Percentiles rank a stretch among this genome's conserved stretches.
Conservation (phyloP, 257 asterid genomes). For the Striga asiatica region DNA sequence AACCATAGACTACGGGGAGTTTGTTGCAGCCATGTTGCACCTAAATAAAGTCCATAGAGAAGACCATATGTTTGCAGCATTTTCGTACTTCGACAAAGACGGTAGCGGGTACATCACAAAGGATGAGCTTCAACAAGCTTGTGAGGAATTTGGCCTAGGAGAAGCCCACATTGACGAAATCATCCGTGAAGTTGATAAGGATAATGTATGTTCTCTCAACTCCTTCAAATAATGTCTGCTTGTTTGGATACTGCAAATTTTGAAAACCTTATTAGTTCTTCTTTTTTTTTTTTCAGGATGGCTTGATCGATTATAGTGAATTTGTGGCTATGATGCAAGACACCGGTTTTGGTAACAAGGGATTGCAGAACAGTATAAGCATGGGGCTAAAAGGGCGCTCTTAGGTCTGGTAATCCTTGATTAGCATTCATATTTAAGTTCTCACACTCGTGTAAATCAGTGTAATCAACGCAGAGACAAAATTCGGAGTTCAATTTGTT, state of each 20-base stretch:
- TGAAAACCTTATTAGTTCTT: background rate
- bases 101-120: constrained; percentile 76
- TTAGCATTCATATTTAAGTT: background rate
- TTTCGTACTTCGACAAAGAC: constrained; percentile 79
- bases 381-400: constrained; percentile 21
- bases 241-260: background rate
- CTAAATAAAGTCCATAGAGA: constrained; percentile 78
- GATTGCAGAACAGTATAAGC: constrained; percentile 23
- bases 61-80: constrained; percentile 65
- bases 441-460: constrained; percentile 15
- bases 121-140: constrained; percentile 84
- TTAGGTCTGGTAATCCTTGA: constrained; percentile 15
- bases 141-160: constrained; percentile 65
- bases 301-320: constrained; percentile 68
- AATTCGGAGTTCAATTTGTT: constrained; percentile 3
- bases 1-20: constrained; percentile 79
- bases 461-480: constrained; percentile 11
- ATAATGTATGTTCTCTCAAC: constrained; percentile 31
- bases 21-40: constrained; percentile 86
- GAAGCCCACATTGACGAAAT: constrained; percentile 61
- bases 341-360: constrained; percentile 37
- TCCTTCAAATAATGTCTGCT: background rate
- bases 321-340: constrained; percentile 91
- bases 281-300: constrained; percentile 45
- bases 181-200: constrained; percentile 78